Evolutionary conservation across 345 rosid species (phyloP).

Genomic region (Populus pruinosa): DNA sequence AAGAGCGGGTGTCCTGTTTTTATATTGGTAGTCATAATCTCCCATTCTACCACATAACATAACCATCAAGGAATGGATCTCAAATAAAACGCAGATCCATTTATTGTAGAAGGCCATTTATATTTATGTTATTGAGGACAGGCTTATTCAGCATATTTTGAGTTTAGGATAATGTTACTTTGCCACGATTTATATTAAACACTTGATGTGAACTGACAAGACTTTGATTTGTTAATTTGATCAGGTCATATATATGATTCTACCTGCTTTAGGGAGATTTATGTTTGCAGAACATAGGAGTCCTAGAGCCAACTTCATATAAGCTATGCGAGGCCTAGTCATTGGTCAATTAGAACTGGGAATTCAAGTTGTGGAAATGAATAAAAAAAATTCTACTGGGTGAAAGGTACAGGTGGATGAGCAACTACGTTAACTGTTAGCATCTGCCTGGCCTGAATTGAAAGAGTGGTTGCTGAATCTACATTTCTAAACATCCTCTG

Average conservation of each 20-base stretch:
- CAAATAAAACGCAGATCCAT: not conserved
- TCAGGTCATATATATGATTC: not conserved
- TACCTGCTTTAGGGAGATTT: not conserved
- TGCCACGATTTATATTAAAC: not conserved
- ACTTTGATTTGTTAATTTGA: not conserved
- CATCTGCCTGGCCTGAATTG: not conserved
- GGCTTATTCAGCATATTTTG: not conserved
- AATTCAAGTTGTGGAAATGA: slow-evolving; percentile 3
- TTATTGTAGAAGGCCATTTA: not conserved
- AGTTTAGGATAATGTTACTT: not conserved
- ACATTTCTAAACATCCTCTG: not conserved
- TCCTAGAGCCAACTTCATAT: not conserved
- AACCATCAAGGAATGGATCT: not conserved
- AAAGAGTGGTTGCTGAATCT: not conserved
- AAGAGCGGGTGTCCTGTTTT: not conserved
- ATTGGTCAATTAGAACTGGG: not conserved
- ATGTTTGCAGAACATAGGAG: not conserved
- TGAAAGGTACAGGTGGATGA: not conserved
- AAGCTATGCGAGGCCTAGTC: not conserved
- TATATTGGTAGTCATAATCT: not conserved
- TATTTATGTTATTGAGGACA: not conserved
- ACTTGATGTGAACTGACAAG: not conserved
- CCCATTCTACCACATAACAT: not conserved
- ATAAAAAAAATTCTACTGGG: not conserved
- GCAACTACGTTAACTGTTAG: not conserved